Percentiles rank a stretch among this genome's conserved stretches.
These are phyloP conservation scores for Carallia pectinifolia DNA, from an alignment of 345 rosid species.

Conservation along the genomic window DNA sequence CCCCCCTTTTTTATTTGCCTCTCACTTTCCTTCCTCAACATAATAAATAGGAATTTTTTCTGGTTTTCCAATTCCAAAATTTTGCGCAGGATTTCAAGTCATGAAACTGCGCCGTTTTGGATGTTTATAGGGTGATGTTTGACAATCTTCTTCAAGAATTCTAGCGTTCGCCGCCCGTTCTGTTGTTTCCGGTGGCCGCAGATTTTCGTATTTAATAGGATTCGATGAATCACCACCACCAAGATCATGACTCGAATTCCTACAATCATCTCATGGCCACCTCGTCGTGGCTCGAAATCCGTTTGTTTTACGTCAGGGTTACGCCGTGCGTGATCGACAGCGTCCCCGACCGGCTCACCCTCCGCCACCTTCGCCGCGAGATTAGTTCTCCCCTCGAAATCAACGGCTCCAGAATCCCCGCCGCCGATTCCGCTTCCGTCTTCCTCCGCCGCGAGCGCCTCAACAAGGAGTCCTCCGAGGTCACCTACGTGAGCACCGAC, in stretches of 20 bases:
- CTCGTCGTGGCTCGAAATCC: constrained; percentile 78
- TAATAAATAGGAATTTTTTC: too few relatives aligned
- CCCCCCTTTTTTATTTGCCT: neutral
- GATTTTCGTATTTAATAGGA: neutral
- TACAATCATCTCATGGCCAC: constrained; percentile 26
- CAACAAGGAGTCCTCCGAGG: constrained; percentile 70
- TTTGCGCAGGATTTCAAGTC: too few relatives aligned
- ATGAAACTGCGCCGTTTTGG: too few relatives aligned
- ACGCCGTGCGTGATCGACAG: constrained; percentile 53
- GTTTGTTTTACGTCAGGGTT: constrained; percentile 79
- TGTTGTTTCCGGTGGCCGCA: neutral
- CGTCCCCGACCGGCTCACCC: constrained; percentile 68
- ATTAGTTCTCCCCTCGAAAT: constrained; percentile 77
- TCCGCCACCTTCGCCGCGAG: constrained; percentile 68
- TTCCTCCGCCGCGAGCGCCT: constrained; percentile 75
- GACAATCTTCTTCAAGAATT: too few relatives aligned
- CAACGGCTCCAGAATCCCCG: constrained; percentile 67
- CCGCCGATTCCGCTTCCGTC: constrained; percentile 52
- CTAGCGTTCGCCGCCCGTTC: neutral
- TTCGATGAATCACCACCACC: constrained; percentile 25
- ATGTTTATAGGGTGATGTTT: too few relatives aligned
- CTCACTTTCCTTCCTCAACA: too few relatives aligned
- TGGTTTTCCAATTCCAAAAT: too few relatives aligned
- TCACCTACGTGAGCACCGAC: constrained; percentile 82
- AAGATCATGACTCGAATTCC: constrained; percentile 38